Percentiles rank a stretch among this genome's conserved stretches.
These are phyloP conservation scores for Senna siamea DNA, from an alignment of 306 rosid genomes.

Conservation along the genomic window DNA sequence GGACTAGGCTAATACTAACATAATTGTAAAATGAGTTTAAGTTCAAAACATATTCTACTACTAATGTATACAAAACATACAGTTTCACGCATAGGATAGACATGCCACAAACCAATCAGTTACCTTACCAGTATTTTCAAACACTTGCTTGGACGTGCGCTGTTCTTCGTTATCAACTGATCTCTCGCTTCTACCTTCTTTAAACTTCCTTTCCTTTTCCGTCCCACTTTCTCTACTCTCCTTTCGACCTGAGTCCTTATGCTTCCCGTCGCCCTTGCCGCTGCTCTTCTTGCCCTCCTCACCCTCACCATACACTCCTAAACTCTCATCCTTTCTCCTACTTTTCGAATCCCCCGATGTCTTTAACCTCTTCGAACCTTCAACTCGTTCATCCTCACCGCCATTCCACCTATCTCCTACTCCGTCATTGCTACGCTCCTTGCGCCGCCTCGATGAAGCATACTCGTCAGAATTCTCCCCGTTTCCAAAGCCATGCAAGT, in stretches of 20 bases:
- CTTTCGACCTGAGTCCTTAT: constrained; percentile 76
- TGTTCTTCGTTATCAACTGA: constrained; percentile 64
- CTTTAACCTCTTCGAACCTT: constrained; percentile 70
- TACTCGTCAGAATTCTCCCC: constrained; percentile 73
- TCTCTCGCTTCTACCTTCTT: constrained; percentile 57
- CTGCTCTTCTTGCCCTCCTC: constrained; percentile 78
- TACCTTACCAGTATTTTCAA: constrained; percentile 86
- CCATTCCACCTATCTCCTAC: constrained; percentile 95
- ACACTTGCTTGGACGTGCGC: constrained; percentile 59
- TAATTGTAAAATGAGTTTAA: constrained; percentile 6
- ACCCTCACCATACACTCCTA: constrained; percentile 68
- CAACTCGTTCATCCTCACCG: constrained; percentile 70
- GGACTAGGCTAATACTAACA: not conserved
- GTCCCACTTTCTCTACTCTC: constrained; percentile 64
- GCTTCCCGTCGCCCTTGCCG: constrained; percentile 79
- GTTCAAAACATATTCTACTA: constrained; percentile 24
- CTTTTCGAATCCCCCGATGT: constrained; percentile 70
- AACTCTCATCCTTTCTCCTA: constrained; percentile 72
- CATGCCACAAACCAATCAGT: constrained; percentile 44
- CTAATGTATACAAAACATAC: constrained; percentile 13
- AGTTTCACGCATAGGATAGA: not conserved
- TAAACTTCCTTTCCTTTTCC: constrained; percentile 74
- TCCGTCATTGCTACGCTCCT: constrained; percentile 62
- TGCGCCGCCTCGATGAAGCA: constrained; percentile 81
- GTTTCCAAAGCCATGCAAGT: constrained; percentile 54